Percentiles rank a stretch among this genome's conserved stretches.
Evolutionary conservation across 768 basidiomycete species (phyloP).

Genomic region (Tulasnella sp.): DNA sequence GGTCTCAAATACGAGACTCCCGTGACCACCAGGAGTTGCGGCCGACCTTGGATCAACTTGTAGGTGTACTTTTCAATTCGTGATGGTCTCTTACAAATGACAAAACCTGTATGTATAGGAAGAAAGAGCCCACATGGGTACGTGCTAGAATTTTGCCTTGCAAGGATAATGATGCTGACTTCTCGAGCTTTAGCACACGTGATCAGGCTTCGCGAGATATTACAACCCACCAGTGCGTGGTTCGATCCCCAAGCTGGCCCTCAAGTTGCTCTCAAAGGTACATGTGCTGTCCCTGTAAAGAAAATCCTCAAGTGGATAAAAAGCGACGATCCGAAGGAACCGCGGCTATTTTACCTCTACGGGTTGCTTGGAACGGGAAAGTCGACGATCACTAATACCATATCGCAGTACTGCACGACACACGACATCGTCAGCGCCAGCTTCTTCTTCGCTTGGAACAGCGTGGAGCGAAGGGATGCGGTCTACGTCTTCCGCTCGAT

Average conservation of each 20-base stretch:
- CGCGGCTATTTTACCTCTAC: slow-evolving; percentile 25
- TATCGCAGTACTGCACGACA: slow-evolving; percentile 24
- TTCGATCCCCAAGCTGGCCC: too few relatives aligned
- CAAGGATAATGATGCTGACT: too few relatives aligned
- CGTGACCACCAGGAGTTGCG: too few relatives aligned
- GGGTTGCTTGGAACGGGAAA: slow-evolving; percentile 33
- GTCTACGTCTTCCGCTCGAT: slow-evolving; percentile 28
- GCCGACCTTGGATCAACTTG: too few relatives aligned
- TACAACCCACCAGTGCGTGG: neutral
- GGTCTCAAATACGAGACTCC: too few relatives aligned
- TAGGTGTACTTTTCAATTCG: too few relatives aligned
- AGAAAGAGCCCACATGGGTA: too few relatives aligned
- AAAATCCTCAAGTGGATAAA: neutral
- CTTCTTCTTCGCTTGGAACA: slow-evolving; percentile 27
- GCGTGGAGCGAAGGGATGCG: slow-evolving; percentile 19
- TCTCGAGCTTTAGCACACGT: too few relatives aligned
- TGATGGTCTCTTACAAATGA: too few relatives aligned
- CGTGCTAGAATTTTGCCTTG: too few relatives aligned
- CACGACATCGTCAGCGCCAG: slow-evolving; percentile 26
- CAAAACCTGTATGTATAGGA: too few relatives aligned
- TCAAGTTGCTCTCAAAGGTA: neutral
- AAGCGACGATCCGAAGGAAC: neutral
- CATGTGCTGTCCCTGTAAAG: neutral
- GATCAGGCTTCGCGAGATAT: too few relatives aligned
- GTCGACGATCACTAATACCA: slow-evolving; percentile 32